Evolutionary conservation across 805 yeast species (phyloP).

Genomic region (Ogataea ramenticola): DNA sequence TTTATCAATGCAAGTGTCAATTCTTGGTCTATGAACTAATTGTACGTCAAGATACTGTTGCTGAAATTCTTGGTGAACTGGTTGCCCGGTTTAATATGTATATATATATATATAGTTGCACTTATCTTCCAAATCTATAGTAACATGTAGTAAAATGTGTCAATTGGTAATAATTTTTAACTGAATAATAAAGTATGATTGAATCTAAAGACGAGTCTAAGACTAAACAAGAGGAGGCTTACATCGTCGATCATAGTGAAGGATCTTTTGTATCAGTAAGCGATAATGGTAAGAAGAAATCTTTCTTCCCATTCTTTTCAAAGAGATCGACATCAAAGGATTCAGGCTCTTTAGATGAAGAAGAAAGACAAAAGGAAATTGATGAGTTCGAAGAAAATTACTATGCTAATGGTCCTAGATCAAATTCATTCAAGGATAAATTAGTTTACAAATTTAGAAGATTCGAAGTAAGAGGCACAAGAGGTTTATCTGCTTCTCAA

Average conservation of each 20-base stretch:
- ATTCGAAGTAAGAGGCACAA: no score
- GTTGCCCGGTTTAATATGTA: no score
- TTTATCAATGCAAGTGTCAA: no score
- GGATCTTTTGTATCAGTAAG: background rate
- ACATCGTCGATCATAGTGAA: background rate
- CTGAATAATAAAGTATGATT: no score
- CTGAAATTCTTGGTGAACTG: no score
- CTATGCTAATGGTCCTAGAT: background rate
- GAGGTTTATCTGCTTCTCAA: slow-evolving; percentile 42
- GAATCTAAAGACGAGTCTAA: background rate
- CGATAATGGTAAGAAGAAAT: background rate
- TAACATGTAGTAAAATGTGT: no score
- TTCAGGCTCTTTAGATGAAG: background rate
- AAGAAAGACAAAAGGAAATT: background rate
- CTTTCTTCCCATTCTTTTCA: background rate
- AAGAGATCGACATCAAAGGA: background rate
- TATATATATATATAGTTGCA: no score
- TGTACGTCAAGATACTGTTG: no score
- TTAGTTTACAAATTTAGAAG: background rate
- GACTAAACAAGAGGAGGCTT: background rate
- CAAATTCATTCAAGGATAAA: background rate
- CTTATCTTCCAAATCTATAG: no score
- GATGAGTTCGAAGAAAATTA: background rate
- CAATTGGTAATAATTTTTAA: no score
- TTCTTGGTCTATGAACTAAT: no score